Evolutionary conservation across 495 filamentous ascomycete genomes (phyloP).

Genomic region (Hypoxylon perforatum): DNA sequence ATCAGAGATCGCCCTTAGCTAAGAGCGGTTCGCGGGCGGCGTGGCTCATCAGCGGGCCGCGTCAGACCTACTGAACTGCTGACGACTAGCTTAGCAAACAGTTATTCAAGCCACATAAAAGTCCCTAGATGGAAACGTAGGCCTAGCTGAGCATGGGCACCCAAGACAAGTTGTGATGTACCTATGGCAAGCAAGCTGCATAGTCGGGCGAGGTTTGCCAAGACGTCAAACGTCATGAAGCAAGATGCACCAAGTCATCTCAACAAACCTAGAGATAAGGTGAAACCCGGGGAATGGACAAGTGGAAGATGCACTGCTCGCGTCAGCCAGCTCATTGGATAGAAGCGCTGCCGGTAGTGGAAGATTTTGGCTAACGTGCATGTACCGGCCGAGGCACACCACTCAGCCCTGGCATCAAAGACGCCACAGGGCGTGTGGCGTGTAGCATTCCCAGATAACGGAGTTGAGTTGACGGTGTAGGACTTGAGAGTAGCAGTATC

Average conservation of each 20-base stretch:
- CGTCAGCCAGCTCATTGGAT: background rate
- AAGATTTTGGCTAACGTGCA: no score
- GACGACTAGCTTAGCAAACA: background rate
- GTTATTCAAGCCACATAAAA: background rate
- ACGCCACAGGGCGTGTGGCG: no score
- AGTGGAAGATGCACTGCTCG: background rate
- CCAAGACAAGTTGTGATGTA: background rate
- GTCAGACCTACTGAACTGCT: background rate
- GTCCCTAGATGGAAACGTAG: background rate
- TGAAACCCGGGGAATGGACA: background rate
- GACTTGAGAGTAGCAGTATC: no score
- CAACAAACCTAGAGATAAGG: background rate
- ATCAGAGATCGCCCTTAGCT: no score
- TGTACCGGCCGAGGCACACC: no score
- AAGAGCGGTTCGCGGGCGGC: no score
- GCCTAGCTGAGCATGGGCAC: background rate
- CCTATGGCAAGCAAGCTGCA: background rate
- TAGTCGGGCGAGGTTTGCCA: background rate
- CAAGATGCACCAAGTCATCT: background rate
- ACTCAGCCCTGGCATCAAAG: no score
- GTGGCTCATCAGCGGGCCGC: conserved; percentile 4
- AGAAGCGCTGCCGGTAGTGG: background rate
- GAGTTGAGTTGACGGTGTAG: no score
- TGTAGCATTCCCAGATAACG: no score
- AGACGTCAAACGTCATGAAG: background rate